Evolutionary conservation across 179 eudicot genomes (phyloP).

Genomic region (Heliamphora pulchella): DNA sequence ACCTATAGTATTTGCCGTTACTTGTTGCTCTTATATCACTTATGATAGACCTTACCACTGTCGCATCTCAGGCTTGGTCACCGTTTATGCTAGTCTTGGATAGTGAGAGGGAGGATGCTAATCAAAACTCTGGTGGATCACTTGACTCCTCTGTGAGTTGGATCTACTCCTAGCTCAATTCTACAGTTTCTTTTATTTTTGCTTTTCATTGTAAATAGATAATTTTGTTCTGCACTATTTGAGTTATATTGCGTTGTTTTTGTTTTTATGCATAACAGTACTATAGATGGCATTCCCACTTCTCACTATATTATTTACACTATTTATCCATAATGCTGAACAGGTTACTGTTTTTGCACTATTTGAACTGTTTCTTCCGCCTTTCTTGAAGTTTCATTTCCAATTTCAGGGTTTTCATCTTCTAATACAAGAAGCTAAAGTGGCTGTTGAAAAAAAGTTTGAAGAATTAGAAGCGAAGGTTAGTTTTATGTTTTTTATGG

Average conservation of each 20-base stretch:
- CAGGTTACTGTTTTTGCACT: neutral
- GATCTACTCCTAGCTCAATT: neutral
- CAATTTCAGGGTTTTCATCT: conserved; percentile 57
- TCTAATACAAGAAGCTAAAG: conserved; percentile 48
- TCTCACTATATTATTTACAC: neutral
- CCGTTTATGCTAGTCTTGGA: conserved; percentile 60
- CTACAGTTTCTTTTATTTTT: neutral
- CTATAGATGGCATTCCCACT: neutral
- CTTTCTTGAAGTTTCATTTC: conserved; percentile 2
- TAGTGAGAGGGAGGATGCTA: conserved; percentile 26
- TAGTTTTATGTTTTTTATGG: conserved; percentile 3
- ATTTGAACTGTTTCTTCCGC: neutral
- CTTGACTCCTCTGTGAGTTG: conserved; percentile 59
- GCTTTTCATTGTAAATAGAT: neutral
- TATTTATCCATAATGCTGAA: neutral
- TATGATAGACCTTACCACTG: neutral
- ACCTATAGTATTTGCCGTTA: neutral
- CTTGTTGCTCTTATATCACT: neutral
- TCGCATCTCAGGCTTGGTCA: conserved; percentile 72
- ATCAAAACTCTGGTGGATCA: conserved; percentile 33
- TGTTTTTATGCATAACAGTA: neutral
- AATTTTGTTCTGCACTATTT: neutral
- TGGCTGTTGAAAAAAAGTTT: conserved; percentile 27
- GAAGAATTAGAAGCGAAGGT: conserved; percentile 33
- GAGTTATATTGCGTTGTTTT: neutral